A percentile compares a stretch with the other conserved stretches of the same genome.
These are phyloP conservation scores for Ampelocalamus luodianensis DNA, from an alignment of 176 grass and related monocot genomes.

Conservation along the genomic window DNA sequence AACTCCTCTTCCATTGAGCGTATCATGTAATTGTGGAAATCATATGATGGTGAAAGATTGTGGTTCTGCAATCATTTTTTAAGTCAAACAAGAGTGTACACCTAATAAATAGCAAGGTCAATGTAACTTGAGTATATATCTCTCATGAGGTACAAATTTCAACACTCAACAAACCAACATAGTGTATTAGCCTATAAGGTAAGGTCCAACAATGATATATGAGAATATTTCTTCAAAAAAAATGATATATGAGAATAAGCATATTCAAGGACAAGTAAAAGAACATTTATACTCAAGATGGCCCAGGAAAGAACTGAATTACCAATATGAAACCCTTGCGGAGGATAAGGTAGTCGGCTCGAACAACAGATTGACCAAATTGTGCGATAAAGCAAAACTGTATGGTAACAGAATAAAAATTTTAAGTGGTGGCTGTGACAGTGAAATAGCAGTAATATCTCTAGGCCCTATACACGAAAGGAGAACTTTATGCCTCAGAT, in stretches of 20 bases:
- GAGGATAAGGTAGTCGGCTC: conserved; percentile 95
- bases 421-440: conserved; percentile 8
- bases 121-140: conserved; percentile 7
- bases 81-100: conserved; percentile 35
- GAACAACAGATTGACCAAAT: conserved; percentile 90
- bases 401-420: conserved; percentile 28
- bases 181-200: neutral
- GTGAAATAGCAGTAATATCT: neutral
- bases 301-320: conserved; percentile 12
- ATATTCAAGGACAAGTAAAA: conserved; percentile 30
- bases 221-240: too few species aligned
- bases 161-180: neutral
- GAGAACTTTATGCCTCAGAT: conserved; percentile 30
- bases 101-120: neutral
- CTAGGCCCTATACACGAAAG: neutral
- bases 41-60: conserved; percentile 74
- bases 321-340: conserved; percentile 96
- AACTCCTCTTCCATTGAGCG: conserved; percentile 99
- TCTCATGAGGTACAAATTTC: neutral
- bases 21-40: conserved; percentile 98
- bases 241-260: neutral
- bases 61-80: conserved; percentile 73
- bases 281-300: conserved; percentile 2
- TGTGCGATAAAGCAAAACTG: conserved; percentile 94
- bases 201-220: neutral